Evolutionary conservation across 108 stramenopile species (phyloP), one percentile per base, ranked within the genome.

Genomic region (Craspedostauros australis): DNA sequence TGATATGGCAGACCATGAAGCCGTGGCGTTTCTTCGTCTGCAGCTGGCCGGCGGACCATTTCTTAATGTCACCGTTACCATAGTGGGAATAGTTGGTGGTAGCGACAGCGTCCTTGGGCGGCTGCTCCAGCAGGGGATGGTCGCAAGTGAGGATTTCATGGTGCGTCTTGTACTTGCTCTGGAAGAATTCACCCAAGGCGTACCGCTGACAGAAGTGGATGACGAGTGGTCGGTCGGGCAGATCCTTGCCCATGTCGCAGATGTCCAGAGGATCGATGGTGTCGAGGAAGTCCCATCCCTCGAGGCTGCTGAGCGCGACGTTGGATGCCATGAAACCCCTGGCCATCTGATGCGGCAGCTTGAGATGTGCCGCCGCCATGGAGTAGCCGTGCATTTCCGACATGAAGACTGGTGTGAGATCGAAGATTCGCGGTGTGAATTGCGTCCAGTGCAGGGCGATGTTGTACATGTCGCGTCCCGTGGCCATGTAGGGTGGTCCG

Each of bases 401-500:
- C 61, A 76, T 39, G 8, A 84, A 58, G 14, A 69, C 39, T 1
- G 74, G 75, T 32, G 75, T 70, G 19, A 78, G 54, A 5, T 45
- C 58, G 39, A 54, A 46, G 0, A 76, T 55, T 7, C 38, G 8
- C 2, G 67, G 68, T 16, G 64, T 57, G 40, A 62, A 68, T n/a
- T 63, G 20, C 14, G 61, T 43, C 97, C 97, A 98, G 20, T 77
- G 48, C 15, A 53, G 66, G 1, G 76, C 80, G 33, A 98, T 77
- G 18, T 53, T 70, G 39, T 73, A 76, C 69, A 93, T 73, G 54
- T 98, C 97, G 2, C 48, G 48, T 8, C 70, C 79, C 16, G 82
- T 84, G 39, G 80, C 87, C 22, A 96, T 64, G 45, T 98, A 98
- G 0, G 97, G 97, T 5, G 97, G 92, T 22, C 97, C 97, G 4